phyloP scores from a whole-genome alignment of 192 early-diverging fungal genomes.

The Diversispora epigaea region DNA sequence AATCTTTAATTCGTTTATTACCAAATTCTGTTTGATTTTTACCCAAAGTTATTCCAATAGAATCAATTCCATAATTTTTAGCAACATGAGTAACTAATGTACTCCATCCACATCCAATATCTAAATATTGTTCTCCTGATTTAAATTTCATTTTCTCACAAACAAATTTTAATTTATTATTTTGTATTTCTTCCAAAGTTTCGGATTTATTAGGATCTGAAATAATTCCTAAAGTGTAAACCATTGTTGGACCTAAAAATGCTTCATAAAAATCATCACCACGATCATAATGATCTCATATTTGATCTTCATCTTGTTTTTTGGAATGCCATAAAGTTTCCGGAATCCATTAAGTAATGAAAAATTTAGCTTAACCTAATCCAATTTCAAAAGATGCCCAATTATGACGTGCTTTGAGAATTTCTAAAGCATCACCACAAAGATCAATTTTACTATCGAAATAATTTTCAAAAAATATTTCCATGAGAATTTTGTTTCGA shows the following conservation, averaged over 20 bases:
- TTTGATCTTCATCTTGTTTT: slow-evolving; percentile 97
- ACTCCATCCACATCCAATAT: slow-evolving; percentile 99
- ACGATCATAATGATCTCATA: slow-evolving; percentile 97
- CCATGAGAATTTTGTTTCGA: slow-evolving; percentile 92
- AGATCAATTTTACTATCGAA: slow-evolving; percentile 96
- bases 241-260: slow-evolving; percentile 92
- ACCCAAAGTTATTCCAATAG: slow-evolving; percentile 91
- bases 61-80: slow-evolving; percentile 84
- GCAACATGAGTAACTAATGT: slow-evolving; percentile 86
- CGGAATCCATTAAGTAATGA: slow-evolving; percentile 94
- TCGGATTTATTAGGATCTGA: slow-evolving; percentile 71
- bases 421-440: slow-evolving; percentile 79
- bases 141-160: slow-evolving; percentile 83
- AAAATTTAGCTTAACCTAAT: slow-evolving; percentile 84
- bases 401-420: slow-evolving; percentile 90
- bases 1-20: slow-evolving; percentile 76
- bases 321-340: slow-evolving; percentile 96
- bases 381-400: slow-evolving; percentile 90
- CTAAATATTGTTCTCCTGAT: slow-evolving; percentile 84
- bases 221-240: slow-evolving; percentile 95
- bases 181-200: slow-evolving; percentile 90
- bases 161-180: slow-evolving; percentile 93
- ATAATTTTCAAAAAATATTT: slow-evolving; percentile 95
- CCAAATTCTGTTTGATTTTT: slow-evolving; percentile 91
- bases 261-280: slow-evolving; percentile 97